phyloP scores from a whole-genome alignment of 1,139 yeast genomes.

The Yamadazyma mexicana region DNA sequence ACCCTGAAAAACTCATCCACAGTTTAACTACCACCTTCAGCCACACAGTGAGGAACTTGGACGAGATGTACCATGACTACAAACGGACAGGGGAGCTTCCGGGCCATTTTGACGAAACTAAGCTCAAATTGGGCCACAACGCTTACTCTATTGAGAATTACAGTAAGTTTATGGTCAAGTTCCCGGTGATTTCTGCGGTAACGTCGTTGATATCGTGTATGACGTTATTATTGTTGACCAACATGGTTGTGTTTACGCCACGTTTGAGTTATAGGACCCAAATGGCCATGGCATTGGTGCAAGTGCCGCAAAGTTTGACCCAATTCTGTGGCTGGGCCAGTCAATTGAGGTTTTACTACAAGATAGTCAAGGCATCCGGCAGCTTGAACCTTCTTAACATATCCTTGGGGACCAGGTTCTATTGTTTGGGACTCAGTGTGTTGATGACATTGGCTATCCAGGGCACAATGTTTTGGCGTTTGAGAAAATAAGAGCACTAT shows the following conservation, averaged over 20 bases:
- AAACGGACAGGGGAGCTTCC: slow-evolving; percentile 15
- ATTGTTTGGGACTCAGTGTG: slow-evolving; percentile 9
- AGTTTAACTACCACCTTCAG: slow-evolving; percentile 41
- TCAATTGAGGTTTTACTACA: slow-evolving; percentile 14
- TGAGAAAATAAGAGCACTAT: too few species aligned
- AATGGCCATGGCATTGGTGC: slow-evolving; percentile 4
- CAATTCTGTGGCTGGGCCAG: slow-evolving; percentile 14
- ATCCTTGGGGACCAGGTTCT: slow-evolving; percentile 14
- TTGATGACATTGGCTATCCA: slow-evolving; percentile 11
- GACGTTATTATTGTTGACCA: slow-evolving; percentile 8
- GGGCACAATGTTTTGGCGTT: slow-evolving; percentile 7
- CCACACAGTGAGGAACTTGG: slow-evolving; percentile 16
- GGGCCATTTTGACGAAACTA: slow-evolving; percentile 14
- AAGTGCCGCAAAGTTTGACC: slow-evolving; percentile 10
- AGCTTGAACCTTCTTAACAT: slow-evolving; percentile 15
- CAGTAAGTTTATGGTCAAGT: slow-evolving; percentile 14
- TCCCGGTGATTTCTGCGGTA: slow-evolving; percentile 11
- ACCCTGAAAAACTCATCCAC: slow-evolving; percentile 38
- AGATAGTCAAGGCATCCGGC: slow-evolving; percentile 8
- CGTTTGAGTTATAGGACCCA: slow-evolving; percentile 1
- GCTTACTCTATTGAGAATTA: slow-evolving; percentile 14
- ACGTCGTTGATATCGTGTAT: slow-evolving; percentile 12
- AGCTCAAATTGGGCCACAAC: slow-evolving; percentile 13
- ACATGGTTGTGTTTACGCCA: slow-evolving; percentile 7
- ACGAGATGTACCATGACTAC: slow-evolving; percentile 16